Percentiles rank a stretch among this genome's conserved stretches.
phyloP scores from a whole-genome alignment of 106 monocot species.

The Apostasia ramifera region DNA sequence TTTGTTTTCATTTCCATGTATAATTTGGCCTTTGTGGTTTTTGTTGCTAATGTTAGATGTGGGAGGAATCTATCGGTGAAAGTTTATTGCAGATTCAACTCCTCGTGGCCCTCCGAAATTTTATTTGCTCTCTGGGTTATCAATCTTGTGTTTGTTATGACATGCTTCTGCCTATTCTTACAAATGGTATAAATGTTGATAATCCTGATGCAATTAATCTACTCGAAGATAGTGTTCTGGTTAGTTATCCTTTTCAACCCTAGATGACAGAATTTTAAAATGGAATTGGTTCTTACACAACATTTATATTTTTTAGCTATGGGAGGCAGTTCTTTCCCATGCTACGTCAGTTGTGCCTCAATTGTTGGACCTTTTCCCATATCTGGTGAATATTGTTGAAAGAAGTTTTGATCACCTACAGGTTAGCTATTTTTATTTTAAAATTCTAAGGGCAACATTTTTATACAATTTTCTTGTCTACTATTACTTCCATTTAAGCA shows the following conservation, averaged over 20 bases:
- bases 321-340: slow-evolving; percentile 89
- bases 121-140: slow-evolving; percentile 77
- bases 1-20: neutral
- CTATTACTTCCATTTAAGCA: too few species aligned
- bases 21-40: neutral
- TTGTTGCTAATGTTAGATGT: slow-evolving; percentile 42
- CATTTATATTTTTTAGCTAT: slow-evolving; percentile 53
- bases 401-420: slow-evolving; percentile 92
- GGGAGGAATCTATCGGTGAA: slow-evolving; percentile 90
- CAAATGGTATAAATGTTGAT: slow-evolving; percentile 71
- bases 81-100: slow-evolving; percentile 92
- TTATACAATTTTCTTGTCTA: too few species aligned
- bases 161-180: slow-evolving; percentile 82
- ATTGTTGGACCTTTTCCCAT: slow-evolving; percentile 78
- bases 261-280: neutral
- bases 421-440: slow-evolving; percentile 23
- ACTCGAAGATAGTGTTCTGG: slow-evolving; percentile 91
- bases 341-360: slow-evolving; percentile 72
- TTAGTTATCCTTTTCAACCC: slow-evolving; percentile 31
- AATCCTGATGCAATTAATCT: slow-evolving; percentile 89
- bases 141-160: slow-evolving; percentile 76
- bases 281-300: neutral
- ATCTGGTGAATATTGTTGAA: slow-evolving; percentile 65
- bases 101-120: slow-evolving; percentile 68
- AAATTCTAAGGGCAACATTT: too few species aligned